Conservation (phyloP, 257 asterid species). For the Solanum arcanum region DNA sequence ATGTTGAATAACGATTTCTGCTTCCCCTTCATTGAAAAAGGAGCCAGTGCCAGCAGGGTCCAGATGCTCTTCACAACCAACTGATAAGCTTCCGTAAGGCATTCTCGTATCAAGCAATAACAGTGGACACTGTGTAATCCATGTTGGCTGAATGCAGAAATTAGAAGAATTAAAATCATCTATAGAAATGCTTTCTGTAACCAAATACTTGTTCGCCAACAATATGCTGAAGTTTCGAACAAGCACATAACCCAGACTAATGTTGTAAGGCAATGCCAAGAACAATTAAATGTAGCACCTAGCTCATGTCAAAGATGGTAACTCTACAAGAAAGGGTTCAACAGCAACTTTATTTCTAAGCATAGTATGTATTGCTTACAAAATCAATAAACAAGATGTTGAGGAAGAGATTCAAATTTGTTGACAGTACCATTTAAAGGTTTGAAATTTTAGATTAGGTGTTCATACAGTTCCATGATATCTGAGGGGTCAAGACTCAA, state of each 20-base stretch:
- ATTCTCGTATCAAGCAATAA: constrained; percentile 89
- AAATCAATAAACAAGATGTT: neutral
- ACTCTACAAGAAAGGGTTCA: neutral
- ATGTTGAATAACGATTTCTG: constrained; percentile 81
- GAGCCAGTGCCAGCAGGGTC: constrained; percentile 99
- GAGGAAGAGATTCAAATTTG: neutral
- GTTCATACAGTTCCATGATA: neutral
- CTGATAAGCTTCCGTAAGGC: constrained; percentile 90
- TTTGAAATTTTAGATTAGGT: neutral
- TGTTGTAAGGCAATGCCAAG: neutral
- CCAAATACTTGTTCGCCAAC: neutral
- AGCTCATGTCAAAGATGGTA: neutral
- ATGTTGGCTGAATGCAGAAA: constrained; percentile 46
- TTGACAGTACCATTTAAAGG: neutral
- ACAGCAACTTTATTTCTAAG: neutral
- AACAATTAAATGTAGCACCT: neutral
- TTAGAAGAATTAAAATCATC: neutral
- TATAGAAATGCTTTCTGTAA: neutral
- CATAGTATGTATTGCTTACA: neutral
- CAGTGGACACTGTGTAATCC: constrained; percentile 92
- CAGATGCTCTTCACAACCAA: constrained; percentile 89
- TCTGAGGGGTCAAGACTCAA: neutral
- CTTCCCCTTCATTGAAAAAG: constrained; percentile 94
- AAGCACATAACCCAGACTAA: neutral
- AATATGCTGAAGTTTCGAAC: neutral